A percentile compares a stretch with the other conserved stretches of the same genome.
phyloP scores from a whole-genome alignment of 345 rosid species.

The Syzygium grande region DNA sequence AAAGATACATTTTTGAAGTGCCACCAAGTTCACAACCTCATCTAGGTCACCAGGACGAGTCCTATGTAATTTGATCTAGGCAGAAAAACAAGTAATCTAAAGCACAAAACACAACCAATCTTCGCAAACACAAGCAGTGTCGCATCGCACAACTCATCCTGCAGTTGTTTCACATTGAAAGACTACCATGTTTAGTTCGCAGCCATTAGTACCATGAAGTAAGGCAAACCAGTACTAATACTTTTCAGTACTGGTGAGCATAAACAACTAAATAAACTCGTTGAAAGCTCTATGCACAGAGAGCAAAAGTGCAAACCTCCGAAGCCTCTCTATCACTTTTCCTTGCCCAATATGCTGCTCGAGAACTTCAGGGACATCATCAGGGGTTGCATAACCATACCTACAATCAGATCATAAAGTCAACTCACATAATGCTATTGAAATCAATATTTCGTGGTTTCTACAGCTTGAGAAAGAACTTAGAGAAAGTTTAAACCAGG shows the following conservation, averaged over 20 bases:
- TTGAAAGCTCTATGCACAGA: not conserved
- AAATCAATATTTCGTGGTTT: not conserved
- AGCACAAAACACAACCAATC: too few relatives aligned
- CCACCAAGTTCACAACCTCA: too few relatives aligned
- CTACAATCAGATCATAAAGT: slow-evolving; percentile 25
- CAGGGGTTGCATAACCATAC: slow-evolving; percentile 95
- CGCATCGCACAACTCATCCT: too few relatives aligned
- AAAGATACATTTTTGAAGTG: too few relatives aligned
- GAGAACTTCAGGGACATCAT: slow-evolving; percentile 74
- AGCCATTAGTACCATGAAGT: too few relatives aligned
- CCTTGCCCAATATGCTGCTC: slow-evolving; percentile 87
- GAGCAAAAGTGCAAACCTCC: slow-evolving; percentile 48
- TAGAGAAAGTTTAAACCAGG: not conserved
- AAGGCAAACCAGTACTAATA: not conserved
- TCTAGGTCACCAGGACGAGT: too few relatives aligned
- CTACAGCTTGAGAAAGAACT: not conserved
- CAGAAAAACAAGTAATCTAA: too few relatives aligned
- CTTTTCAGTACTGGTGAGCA: not conserved
- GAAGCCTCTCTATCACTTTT: slow-evolving; percentile 52
- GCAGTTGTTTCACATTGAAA: too few relatives aligned
- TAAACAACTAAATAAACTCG: not conserved
- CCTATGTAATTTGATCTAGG: too few relatives aligned
- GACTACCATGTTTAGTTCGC: too few relatives aligned
- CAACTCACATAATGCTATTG: not conserved
- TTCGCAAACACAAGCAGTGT: too few relatives aligned